phyloP scores from a whole-genome alignment of 140 eudicot species.

The Cichorium intybus region DNA sequence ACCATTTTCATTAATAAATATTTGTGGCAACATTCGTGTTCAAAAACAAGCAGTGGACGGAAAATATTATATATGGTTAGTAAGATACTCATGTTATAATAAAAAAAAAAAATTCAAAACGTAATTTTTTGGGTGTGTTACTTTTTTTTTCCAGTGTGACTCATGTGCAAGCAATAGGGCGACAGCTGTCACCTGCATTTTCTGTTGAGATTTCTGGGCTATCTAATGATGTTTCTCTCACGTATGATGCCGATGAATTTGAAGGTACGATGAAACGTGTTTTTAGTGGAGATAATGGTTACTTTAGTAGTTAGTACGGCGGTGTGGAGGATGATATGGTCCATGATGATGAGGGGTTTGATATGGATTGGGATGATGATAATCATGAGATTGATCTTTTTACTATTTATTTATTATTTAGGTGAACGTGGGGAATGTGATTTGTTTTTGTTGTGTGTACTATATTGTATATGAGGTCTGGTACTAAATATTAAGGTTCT shows the following conservation, averaged over 20 bases:
- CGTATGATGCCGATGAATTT: conserved; percentile 40
- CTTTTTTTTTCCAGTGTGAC: conserved; percentile 58
- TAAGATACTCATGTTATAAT: no score
- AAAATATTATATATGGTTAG: conserved; percentile 71
- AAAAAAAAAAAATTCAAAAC: no score
- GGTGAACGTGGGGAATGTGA: no score
- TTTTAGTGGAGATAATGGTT: conserved; percentile 8
- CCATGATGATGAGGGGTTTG: conserved; percentile 6
- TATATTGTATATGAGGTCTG: neutral
- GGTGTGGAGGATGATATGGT: conserved; percentile 21
- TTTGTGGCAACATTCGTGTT: conserved; percentile 53
- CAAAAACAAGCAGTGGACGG: conserved; percentile 69
- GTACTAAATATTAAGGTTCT: conserved; percentile 1
- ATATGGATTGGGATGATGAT: conserved; percentile 20
- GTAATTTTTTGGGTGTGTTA: no score
- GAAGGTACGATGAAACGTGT: conserved; percentile 11
- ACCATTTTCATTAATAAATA: conserved; percentile 5
- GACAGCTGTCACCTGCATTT: conserved; percentile 65
- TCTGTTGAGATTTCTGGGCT: conserved; percentile 33
- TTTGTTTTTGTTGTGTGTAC: neutral
- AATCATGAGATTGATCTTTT: no score
- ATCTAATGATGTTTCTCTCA: conserved; percentile 31
- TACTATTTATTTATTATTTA: no score
- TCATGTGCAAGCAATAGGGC: conserved; percentile 70
- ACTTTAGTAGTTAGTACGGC: conserved; percentile 11